Base-by-base conservation (phyloP, 2,329 filamentous ascomycete genomes). In the Ascochyta viciae-villosae region DNA sequence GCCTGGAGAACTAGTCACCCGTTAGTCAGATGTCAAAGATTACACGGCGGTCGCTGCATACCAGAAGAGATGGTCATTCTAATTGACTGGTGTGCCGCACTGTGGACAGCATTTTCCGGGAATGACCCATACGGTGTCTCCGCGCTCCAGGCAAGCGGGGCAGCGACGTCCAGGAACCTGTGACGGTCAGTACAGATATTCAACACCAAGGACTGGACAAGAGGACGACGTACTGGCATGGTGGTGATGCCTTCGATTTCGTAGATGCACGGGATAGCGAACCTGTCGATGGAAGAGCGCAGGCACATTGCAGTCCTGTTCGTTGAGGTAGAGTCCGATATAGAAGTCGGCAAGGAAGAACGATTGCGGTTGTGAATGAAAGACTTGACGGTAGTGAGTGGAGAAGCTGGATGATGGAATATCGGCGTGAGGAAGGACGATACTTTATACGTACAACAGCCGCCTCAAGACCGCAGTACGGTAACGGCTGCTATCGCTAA, bases 61-160 rank as follows among this genome's bases (percentile, higher is more conserved):
- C 58, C 35, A 6, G 22, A 53, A 37, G 15, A 13, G 5, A 15
- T 13, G 33, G 40, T 16, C 41, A 13, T 8, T 22, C 50, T 64
- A 77, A 53, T 75, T 76, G 31, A 77, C 75, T n/a, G 73, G 72
- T 46, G 74, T 76, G 40, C 74, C 74, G 47, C 75, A 77, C 40
- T 72, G 63, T 7, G 73, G 72, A 57, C 75, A 77, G 60, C 71
- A 72, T 54, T 76, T 76, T 24, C 75, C 75, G 5, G 73, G 74
- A 46, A 76, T 73, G 19, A 77, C 75, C 75, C 75, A 77, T 3
- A 77, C 73, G 2, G 72, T 75, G 40, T 76, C 67, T n/a, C 74
- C 74, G 39, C 73, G 70, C 48, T 76, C 74, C 41, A 76, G 67
- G 48, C 75, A 77, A 29, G 71, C 68, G 24, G 75, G 75, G 64